Evolutionary conservation across 805 yeast genomes (phyloP), one percentile per base, ranked within the genome.

Genomic region (Lipomyces sp.): DNA sequence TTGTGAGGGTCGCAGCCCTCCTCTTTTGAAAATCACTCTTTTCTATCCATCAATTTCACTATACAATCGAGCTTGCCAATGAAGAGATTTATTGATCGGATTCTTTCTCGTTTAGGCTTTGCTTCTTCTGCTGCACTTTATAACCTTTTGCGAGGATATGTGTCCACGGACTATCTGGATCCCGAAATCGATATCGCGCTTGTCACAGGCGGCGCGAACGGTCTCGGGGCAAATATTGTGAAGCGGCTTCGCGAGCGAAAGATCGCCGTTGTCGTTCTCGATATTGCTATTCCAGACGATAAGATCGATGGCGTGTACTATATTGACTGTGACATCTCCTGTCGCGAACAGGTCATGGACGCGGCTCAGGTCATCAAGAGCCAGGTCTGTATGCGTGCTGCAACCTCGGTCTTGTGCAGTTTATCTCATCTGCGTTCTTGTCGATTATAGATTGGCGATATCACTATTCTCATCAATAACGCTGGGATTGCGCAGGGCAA

Each of bases 191-290:
- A 86, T 61, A 71, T 84, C 13, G 84, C 81, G 0, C 67, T 89
- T 3, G 72, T 90, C 19, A 90, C 97, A 0, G 97, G 98, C 0
- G 98, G 97, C 0, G 64, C 78, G 2, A 71, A 79, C 0, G 98
- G 97, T 0, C 72, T 91, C 11, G 97, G 97, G 0, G 71, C 70
- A 36, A 84, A 80, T 55, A 56, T 90, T 3, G 87, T 76, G 0
- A 56, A 59, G 14, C 62, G 63, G 22, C 74, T 90, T 50, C 66
- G 69, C 5, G 60, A 58, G 7, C 64, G 68, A n/a, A 73, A 72
- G 0, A 76, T 79, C 4, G 74, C 67, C 23, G 84, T 86, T 0
- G 80, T 84, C 1, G 84, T 84, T 0, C 70, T 86, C 37, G 97
- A 90, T 61, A 57, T 86, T 1, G 47, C 29, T 1, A 57, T 53